A percentile compares a stretch with the other conserved stretches of the same genome.
These are phyloP conservation scores for Gelatoporia subvermispora DNA, from an alignment of 768 basidiomycete species.

Conservation along the genomic window DNA sequence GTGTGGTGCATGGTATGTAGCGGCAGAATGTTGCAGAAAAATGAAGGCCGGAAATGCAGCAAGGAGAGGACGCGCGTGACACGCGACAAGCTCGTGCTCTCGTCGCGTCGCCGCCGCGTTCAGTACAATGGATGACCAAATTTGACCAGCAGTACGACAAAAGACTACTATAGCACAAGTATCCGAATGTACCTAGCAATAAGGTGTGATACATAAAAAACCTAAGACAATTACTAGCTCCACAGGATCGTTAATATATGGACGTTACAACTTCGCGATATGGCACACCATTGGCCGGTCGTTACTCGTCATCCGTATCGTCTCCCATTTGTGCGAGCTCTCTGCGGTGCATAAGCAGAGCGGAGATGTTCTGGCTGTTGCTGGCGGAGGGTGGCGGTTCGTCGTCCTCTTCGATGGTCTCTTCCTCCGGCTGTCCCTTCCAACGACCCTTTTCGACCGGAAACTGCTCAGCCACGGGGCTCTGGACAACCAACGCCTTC, in stretches of 20 bases:
- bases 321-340: slow-evolving; percentile 37
- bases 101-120: too few relatives aligned
- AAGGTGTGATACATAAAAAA: slow-evolving; percentile 12
- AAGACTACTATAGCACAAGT: too few relatives aligned
- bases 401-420: slow-evolving; percentile 44
- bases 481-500: slow-evolving; percentile 40
- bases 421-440: slow-evolving; percentile 36
- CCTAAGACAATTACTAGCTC: slow-evolving; percentile 12
- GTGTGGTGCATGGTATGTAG: too few relatives aligned
- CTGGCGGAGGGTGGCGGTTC: slow-evolving; percentile 32
- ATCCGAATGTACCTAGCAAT: neutral
- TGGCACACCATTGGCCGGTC: neutral
- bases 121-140: too few relatives aligned
- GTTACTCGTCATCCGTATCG: slow-evolving; percentile 4
- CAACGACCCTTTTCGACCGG: slow-evolving; percentile 31
- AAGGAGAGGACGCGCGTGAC: too few relatives aligned
- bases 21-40: too few relatives aligned
- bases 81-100: too few relatives aligned
- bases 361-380: slow-evolving; percentile 9
- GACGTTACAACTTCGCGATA: slow-evolving; percentile 1
- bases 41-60: too few relatives aligned
- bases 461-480: slow-evolving; percentile 29
- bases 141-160: too few relatives aligned
- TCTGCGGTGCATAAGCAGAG: slow-evolving; percentile 33
- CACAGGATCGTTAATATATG: slow-evolving; percentile 13